phyloP scores from a whole-genome alignment of 257 asterid genomes.

The Prunella vulgaris region DNA sequence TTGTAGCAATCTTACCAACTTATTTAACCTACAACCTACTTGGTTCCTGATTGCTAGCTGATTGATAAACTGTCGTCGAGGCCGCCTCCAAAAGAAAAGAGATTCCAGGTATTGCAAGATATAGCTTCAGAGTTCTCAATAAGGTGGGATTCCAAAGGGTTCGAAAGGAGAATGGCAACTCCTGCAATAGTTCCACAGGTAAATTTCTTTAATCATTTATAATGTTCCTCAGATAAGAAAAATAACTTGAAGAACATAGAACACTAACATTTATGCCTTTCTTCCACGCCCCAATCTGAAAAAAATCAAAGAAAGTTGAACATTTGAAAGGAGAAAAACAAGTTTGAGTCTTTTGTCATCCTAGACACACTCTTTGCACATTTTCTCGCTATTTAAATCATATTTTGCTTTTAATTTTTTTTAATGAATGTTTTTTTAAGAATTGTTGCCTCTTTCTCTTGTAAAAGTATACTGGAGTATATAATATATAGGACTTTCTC shows the following conservation, averaged over 20 bases:
- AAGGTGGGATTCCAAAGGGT: constrained; percentile 74
- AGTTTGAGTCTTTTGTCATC: not conserved
- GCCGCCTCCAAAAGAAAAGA: constrained; percentile 54
- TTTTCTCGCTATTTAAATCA: constrained; percentile 1
- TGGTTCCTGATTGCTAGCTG: constrained; percentile 51
- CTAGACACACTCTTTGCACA: constrained; percentile 2
- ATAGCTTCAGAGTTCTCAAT: constrained; percentile 78
- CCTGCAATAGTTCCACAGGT: constrained; percentile 55
- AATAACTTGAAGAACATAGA: not conserved
- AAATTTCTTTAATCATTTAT: constrained; percentile 16
- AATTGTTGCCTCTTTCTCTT: not conserved
- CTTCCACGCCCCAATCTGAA: not conserved
- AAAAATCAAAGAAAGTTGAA: not conserved
- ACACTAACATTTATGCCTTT: constrained; percentile 3
- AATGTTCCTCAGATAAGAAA: constrained; percentile 15
- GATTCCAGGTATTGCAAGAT: constrained; percentile 68
- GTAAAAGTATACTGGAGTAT: not conserved
- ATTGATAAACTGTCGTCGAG: constrained; percentile 69
- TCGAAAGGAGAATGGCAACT: constrained; percentile 69
- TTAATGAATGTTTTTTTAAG: not conserved
- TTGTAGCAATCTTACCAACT: constrained; percentile 7
- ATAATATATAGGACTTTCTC: not conserved
- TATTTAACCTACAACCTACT: constrained; percentile 25
- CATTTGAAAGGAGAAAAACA: not conserved
- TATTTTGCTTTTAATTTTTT: not conserved